Conservation (phyloP, 1,284 basidiomycete genomes). For the Malassezia restricta region DNA sequence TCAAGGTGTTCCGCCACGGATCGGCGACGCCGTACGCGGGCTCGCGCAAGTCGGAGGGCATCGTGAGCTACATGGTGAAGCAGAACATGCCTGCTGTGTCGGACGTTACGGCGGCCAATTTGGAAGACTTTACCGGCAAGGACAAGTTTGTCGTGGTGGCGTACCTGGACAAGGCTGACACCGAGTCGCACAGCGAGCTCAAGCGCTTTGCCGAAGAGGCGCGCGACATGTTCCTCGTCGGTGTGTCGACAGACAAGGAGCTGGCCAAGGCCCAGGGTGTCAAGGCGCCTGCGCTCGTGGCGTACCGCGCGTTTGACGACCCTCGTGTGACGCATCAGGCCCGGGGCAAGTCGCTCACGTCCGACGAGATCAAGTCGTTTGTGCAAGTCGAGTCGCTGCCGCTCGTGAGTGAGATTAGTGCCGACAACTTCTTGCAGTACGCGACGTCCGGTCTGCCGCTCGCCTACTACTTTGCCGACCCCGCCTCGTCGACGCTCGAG, state of each 20-base stretch:
- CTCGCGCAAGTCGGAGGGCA: slow-evolving; percentile 86
- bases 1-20: slow-evolving; percentile 86
- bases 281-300: slow-evolving; percentile 67
- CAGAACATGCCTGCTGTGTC: slow-evolving; percentile 92
- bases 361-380: slow-evolving; percentile 53
- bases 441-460: slow-evolving; percentile 71
- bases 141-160: slow-evolving; percentile 86
- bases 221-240: slow-evolving; percentile 88
- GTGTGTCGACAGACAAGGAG: slow-evolving; percentile 54
- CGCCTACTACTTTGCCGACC: slow-evolving; percentile 88
- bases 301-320: slow-evolving; percentile 90
- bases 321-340: slow-evolving; percentile 54
- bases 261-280: slow-evolving; percentile 62
- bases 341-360: slow-evolving; percentile 46
- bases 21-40: slow-evolving; percentile 63
- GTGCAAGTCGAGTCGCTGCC: slow-evolving; percentile 74
- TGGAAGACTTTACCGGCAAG: slow-evolving; percentile 71
- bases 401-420: slow-evolving; percentile 78
- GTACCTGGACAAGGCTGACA: slow-evolving; percentile 62
- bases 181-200: slow-evolving; percentile 55
- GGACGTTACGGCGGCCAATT: slow-evolving; percentile 61
- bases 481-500: slow-evolving; percentile 59
- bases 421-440: slow-evolving; percentile 85
- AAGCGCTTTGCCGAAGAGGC: slow-evolving; percentile 66
- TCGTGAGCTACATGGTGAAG: slow-evolving; percentile 96